Evolutionary conservation across 202 grass and related monocot species (phyloP).

Genomic region (Saccharum hybrid): DNA sequence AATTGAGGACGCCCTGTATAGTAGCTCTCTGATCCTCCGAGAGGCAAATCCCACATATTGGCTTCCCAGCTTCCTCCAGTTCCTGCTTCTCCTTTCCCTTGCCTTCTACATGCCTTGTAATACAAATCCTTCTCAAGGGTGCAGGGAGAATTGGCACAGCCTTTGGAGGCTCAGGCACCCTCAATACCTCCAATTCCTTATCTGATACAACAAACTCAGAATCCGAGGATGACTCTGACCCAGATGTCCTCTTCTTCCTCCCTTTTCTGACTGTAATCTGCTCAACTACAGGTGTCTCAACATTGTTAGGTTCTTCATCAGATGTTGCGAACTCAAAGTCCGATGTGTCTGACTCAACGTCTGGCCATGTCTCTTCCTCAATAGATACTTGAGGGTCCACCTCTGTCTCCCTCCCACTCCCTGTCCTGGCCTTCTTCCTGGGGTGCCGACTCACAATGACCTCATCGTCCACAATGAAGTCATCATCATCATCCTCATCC

Average conservation of each 20-base stretch:
- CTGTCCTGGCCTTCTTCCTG: slow-evolving; percentile 64
- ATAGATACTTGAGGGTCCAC: slow-evolving; percentile 12
- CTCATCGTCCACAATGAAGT: slow-evolving; percentile 68
- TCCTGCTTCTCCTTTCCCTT: slow-evolving; percentile 82
- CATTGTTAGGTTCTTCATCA: slow-evolving; percentile 60
- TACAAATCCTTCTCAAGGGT: slow-evolving; percentile 39
- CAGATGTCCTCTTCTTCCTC: slow-evolving; percentile 55
- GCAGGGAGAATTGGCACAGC: slow-evolving; percentile 10
- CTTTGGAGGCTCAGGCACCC: slow-evolving; percentile 34
- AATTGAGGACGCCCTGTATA: slow-evolving; percentile 75
- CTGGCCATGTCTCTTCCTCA: slow-evolving; percentile 44
- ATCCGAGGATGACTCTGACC: slow-evolving; percentile 67
- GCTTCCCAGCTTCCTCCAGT: slow-evolving; percentile 58
- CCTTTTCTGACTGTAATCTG: slow-evolving; percentile 46
- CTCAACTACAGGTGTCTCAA: slow-evolving; percentile 28
- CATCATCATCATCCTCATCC: slow-evolving; percentile 46
- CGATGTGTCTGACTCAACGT: slow-evolving; percentile 70
- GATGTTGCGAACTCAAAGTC: slow-evolving; percentile 85
- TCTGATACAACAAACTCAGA: slow-evolving; percentile 72
- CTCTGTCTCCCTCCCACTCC: slow-evolving; percentile 38
- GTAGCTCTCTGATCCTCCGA: slow-evolving; percentile 74
- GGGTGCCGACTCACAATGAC: slow-evolving; percentile 17
- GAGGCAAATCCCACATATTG: slow-evolving; percentile 83
- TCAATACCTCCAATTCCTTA: slow-evolving; percentile 60
- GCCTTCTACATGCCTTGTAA: slow-evolving; percentile 51